Conservation (phyloP, 805 yeast species). For the Alloascoidea africana region DNA sequence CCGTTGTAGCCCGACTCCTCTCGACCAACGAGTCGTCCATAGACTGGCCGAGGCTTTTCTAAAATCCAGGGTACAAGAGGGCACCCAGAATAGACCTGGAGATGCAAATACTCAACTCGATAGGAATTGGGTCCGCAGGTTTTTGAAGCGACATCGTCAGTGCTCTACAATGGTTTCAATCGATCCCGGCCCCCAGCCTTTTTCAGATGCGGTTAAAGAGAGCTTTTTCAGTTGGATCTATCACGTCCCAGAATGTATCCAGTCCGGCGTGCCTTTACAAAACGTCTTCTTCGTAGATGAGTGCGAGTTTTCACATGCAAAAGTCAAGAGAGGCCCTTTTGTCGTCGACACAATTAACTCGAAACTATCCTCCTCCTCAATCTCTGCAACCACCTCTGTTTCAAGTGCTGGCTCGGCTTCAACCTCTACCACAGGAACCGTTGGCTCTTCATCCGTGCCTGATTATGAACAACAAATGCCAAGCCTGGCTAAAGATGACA, state of each 20-base stretch:
- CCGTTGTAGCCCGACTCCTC: not conserved
- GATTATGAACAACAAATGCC: not conserved
- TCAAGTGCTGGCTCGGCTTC: not conserved
- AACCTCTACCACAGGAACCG: not conserved
- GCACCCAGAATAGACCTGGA: not conserved
- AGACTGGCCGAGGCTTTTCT: not conserved
- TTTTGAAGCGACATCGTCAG: not conserved
- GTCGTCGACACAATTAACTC: not conserved
- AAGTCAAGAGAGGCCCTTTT: constrained; percentile 1
- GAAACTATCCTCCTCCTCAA: not conserved
- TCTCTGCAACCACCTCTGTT: not conserved
- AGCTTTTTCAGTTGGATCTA: not conserved
- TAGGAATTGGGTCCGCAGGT: not conserved
- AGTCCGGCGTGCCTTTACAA: not conserved
- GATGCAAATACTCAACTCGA: not conserved
- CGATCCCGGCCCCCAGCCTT: not conserved
- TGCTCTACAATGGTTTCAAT: not conserved
- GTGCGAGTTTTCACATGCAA: not conserved
- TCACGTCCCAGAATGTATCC: not conserved
- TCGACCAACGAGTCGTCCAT: not conserved
- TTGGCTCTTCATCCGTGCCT: not conserved
- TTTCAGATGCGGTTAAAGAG: constrained; percentile 1
- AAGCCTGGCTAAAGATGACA: not conserved
- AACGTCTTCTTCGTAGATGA: not conserved
- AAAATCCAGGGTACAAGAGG: not conserved